A percentile compares a stretch with the other conserved stretches of the same genome.
Evolutionary conservation across 2,329 filamentous ascomycete genomes (phyloP).

Genomic region (Calonectria henricotiae): DNA sequence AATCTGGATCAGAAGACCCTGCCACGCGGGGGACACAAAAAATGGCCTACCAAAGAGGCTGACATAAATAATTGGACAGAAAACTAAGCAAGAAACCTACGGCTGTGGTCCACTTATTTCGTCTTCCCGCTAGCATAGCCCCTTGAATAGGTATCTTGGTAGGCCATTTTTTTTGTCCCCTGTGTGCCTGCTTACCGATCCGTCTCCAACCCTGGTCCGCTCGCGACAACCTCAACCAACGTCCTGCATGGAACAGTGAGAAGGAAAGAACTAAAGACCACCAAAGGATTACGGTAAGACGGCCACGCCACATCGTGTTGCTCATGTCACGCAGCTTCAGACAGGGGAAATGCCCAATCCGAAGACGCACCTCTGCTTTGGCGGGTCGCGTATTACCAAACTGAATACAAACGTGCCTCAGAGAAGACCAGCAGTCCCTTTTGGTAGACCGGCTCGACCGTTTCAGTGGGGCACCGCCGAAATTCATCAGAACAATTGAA

Average conservation of each 20-base stretch:
- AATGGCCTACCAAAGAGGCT: too few species aligned
- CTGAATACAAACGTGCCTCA: background rate
- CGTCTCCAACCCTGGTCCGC: background rate
- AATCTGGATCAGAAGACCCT: background rate
- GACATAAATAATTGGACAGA: too few species aligned
- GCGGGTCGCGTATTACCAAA: background rate
- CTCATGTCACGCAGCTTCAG: background rate
- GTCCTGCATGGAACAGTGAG: background rate
- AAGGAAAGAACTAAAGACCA: background rate
- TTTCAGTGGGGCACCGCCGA: background rate
- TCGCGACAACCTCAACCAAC: background rate
- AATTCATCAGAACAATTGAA: background rate
- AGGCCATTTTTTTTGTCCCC: too few species aligned
- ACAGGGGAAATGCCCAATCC: background rate
- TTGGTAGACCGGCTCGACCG: conserved; percentile 18
- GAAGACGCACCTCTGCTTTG: background rate
- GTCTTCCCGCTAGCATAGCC: too few species aligned
- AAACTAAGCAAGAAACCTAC: too few species aligned
- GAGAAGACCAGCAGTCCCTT: background rate
- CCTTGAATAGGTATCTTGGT: too few species aligned
- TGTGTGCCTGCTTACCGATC: conserved; percentile 16
- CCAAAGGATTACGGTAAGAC: background rate
- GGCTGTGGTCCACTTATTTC: too few species aligned
- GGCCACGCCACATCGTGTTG: conserved; percentile 9
- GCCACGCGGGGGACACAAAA: too few species aligned